A percentile compares a stretch with the other conserved stretches of the same genome.
Conservation (phyloP, 768 basidiomycete genomes). For the Tephrocybe sp. region DNA sequence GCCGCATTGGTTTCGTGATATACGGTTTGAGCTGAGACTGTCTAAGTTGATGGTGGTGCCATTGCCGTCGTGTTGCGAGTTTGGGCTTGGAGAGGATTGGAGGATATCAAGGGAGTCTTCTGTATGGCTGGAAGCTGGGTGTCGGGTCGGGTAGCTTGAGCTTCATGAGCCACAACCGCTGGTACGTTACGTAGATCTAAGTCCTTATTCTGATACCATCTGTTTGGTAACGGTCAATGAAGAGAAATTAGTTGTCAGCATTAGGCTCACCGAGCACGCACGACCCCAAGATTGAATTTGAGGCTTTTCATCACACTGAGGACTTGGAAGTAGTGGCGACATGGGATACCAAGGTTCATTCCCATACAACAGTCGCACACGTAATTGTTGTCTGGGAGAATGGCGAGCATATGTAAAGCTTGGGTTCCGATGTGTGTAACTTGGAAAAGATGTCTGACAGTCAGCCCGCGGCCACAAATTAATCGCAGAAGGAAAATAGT, state of each 20-base stretch:
- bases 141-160: slow-evolving; percentile 3
- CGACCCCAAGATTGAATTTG: slow-evolving; percentile 25
- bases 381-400: slow-evolving; percentile 24
- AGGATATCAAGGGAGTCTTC: background rate
- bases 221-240: slow-evolving; percentile 4
- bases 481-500: slow-evolving; percentile 26
- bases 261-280: slow-evolving; percentile 22
- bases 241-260: background rate
- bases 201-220: slow-evolving; percentile 21
- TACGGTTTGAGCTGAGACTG: slow-evolving; percentile 20
- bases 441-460: slow-evolving; percentile 20
- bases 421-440: slow-evolving; percentile 20
- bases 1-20: slow-evolving; percentile 23
- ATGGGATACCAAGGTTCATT: slow-evolving; percentile 29
- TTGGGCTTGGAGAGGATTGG: slow-evolving; percentile 5
- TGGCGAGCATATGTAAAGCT: slow-evolving; percentile 23
- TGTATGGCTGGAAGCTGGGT: background rate
- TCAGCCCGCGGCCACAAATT: slow-evolving; percentile 17
- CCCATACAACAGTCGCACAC: slow-evolving; percentile 36
- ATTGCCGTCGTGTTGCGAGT: slow-evolving; percentile 4
- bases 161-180: background rate
- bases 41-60: slow-evolving; percentile 18
- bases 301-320: slow-evolving; percentile 18
- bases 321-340: slow-evolving; percentile 30
- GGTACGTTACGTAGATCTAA: slow-evolving; percentile 4